A percentile compares a stretch with the other conserved stretches of the same genome.
Evolutionary conservation across 2,329 filamentous ascomycete species (phyloP).

Genomic region (Botrytis porri): DNA sequence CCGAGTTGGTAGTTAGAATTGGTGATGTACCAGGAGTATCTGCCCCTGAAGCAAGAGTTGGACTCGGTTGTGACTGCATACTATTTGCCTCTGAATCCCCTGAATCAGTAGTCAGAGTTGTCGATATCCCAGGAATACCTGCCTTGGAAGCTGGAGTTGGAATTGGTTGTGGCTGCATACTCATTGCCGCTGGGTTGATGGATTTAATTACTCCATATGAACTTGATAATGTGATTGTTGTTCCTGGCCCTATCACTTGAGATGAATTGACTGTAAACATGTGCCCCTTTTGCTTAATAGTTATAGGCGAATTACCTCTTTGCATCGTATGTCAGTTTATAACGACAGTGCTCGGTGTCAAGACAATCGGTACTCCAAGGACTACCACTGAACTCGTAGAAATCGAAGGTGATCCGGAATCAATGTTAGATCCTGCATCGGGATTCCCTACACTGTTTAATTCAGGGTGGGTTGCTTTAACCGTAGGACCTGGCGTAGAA

Average conservation of each 20-base stretch:
- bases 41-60: neutral
- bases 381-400: constrained; percentile 20
- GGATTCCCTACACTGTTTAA: neutral
- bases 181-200: neutral
- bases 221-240: constrained; percentile 28
- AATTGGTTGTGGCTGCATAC: neutral
- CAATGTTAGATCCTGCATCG: neutral
- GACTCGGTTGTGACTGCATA: neutral
- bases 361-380: constrained; percentile 25
- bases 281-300: constrained; percentile 30
- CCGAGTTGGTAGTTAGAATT: neutral
- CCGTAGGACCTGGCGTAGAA: neutral
- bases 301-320: constrained; percentile 13
- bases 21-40: no score
- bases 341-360: constrained; percentile 27
- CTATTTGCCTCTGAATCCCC: no score
- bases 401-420: neutral
- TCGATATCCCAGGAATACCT: neutral
- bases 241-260: constrained; percentile 29
- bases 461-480: neutral
- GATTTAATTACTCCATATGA: neutral
- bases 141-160: neutral
- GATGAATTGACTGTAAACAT: constrained; percentile 33
- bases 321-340: constrained; percentile 30
- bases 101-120: neutral